A percentile compares a stretch with the other conserved stretches of the same genome.
These are phyloP conservation scores for Nymphaea colorata DNA, from an alignment of 164 flowering plant genomes.

Conservation along the genomic window DNA sequence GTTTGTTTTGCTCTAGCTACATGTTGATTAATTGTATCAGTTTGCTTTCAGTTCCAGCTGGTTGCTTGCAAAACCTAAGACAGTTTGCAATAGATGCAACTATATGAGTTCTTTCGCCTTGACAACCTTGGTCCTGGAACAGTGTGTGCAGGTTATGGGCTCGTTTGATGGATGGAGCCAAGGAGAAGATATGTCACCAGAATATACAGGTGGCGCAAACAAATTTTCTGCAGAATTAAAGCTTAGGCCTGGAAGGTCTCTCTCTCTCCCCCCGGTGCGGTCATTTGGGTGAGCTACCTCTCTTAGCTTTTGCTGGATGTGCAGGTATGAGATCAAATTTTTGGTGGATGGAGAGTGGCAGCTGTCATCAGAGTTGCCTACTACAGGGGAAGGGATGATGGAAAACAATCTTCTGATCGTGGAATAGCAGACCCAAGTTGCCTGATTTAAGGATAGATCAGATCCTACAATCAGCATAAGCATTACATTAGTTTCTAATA, in stretches of 20 bases:
- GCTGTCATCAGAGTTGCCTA: slow-evolving; percentile 72
- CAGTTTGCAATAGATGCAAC: background rate
- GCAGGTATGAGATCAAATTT: slow-evolving; percentile 87
- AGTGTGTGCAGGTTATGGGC: slow-evolving; percentile 96
- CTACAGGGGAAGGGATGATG: slow-evolving; percentile 61
- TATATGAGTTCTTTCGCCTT: background rate
- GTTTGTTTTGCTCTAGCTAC: no score
- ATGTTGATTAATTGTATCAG: background rate
- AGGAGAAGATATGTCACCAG: slow-evolving; percentile 81
- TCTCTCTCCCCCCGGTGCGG: background rate
- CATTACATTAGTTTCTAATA: no score
- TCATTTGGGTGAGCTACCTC: background rate
- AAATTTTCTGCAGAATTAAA: slow-evolving; percentile 60
- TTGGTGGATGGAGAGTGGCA: slow-evolving; percentile 91
- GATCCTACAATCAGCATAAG: no score
- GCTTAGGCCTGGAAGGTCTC: slow-evolving; percentile 91
- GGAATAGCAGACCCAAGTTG: slow-evolving; percentile 22
- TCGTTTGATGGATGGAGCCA: slow-evolving; percentile 90
- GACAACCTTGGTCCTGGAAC: slow-evolving; percentile 2
- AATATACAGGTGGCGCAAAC: slow-evolving; percentile 55
- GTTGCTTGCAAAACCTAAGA: background rate
- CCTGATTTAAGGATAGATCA: background rate
- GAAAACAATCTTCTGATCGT: slow-evolving; percentile 68
- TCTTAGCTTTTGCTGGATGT: background rate
- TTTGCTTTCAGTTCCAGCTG: background rate